phyloP scores from a whole-genome alignment of 192 early-diverging fungal species.

The Rhizophagus sp. region DNA sequence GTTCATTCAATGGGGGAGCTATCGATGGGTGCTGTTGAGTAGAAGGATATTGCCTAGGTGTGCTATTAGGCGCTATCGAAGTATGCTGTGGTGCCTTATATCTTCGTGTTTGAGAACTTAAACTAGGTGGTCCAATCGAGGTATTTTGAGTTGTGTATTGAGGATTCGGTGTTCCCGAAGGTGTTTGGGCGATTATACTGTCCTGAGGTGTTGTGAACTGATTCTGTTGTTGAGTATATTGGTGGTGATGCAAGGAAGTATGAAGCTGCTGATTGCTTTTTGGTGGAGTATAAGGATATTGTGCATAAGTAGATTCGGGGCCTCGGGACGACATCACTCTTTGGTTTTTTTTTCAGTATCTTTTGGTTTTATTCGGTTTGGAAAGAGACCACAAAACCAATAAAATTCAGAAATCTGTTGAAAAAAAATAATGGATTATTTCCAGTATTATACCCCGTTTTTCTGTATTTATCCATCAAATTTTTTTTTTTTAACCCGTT shows the following conservation, averaged over 20 bases:
- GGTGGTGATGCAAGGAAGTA: neutral
- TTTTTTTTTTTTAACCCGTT: too few relatives aligned
- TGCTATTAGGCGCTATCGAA: neutral
- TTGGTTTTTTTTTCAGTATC: too few relatives aligned
- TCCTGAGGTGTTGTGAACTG: neutral
- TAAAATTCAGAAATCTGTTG: too few relatives aligned
- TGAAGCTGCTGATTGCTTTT: neutral
- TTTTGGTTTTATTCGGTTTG: too few relatives aligned
- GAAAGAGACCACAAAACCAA: too few relatives aligned
- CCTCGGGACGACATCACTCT: too few relatives aligned
- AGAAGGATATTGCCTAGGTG: neutral
- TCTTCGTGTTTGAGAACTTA: neutral
- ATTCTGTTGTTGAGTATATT: neutral
- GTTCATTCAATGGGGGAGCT: neutral
- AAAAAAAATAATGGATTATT: too few relatives aligned
- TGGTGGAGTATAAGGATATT: neutral
- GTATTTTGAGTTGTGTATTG: slow-evolving; percentile 1
- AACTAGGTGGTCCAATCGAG: neutral
- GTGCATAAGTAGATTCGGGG: neutral
- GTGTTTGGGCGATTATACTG: neutral
- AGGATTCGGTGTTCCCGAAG: neutral
- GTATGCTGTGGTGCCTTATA: neutral
- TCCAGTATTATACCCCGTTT: too few relatives aligned
- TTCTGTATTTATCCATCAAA: too few relatives aligned
- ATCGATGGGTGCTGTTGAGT: neutral